Base-by-base conservation (phyloP, 73 alveolate genomes). In the Halteria grandinella region DNA sequence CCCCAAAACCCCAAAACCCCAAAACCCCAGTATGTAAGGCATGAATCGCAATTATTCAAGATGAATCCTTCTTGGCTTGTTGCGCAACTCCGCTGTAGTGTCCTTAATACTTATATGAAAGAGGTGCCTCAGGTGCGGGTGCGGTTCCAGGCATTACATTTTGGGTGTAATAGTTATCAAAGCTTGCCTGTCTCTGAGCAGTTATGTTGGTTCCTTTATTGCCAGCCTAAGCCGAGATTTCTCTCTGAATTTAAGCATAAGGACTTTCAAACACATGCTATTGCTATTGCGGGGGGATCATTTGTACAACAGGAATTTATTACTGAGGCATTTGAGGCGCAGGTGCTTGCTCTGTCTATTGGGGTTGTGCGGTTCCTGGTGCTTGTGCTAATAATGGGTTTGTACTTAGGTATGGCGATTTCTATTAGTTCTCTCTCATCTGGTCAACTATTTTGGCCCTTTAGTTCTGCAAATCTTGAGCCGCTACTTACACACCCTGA, bases 61-160 rank as follows among this genome's bases (percentile, higher is more conserved):
- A 79, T 6, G 55, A n/a, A 27, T 66, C 80, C 32, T 27, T 66
- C 52, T 66, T 66, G 5, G 80, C 80, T 66, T 66, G 54, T 0
- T 41, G 5, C 6, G 23, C 47, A 44, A 66, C 51, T 45, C 47
- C 23, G 18, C 62, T 29, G 52, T 66, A 66, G 15, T 45, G 54
- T 1, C 80, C 80, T 12, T n/a, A 14, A 27, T 66, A 66, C 12
- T 51, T 66, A 66, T 44, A 44, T 18, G 10, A 25, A 1, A 14
- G 27, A 20, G 7, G 15, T 47, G 15, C 23, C n/a, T 66, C 23
- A 45, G 29, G 15, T 45, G 29, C 39, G 28, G 66, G 66, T 12
- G 20, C 25, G 32, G 18, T n/a, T n/a, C n/a, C n/a, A n/a, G n/a
- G n/a, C n/a, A n/a, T n/a, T n/a, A n/a, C n/a, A n/a, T n/a, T n/a